Conservation (phyloP, 2,329 filamentous ascomycete genomes). For the Colletotrichum shisoi region DNA sequence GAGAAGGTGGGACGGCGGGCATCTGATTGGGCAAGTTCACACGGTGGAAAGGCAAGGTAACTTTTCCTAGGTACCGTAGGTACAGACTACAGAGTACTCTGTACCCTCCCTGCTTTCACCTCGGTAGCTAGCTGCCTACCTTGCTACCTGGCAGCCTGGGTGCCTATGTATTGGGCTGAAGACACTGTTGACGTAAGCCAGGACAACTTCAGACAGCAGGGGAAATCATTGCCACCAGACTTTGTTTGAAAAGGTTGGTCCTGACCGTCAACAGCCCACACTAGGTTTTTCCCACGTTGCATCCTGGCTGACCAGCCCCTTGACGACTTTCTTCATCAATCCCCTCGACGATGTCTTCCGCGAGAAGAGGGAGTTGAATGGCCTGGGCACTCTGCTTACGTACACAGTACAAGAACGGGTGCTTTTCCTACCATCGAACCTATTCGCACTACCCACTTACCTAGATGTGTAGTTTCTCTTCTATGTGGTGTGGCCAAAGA, state of each 20-base stretch:
- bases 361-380: background rate
- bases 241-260: background rate
- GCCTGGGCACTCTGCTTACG: background rate
- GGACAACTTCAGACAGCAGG: too few species aligned
- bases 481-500: background rate
- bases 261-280: background rate
- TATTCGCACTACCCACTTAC: background rate
- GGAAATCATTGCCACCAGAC: background rate
- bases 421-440: too few species aligned
- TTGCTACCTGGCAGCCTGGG: too few species aligned
- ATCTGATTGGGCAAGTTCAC: constrained; percentile 21
- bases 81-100: too few species aligned
- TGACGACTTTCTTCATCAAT: constrained; percentile 33
- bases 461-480: background rate
- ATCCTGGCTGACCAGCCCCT: constrained; percentile 32
- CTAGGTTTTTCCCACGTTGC: constrained; percentile 37
- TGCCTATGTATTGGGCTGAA: too few species aligned
- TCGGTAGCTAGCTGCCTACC: too few species aligned
- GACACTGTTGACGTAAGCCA: too few species aligned
- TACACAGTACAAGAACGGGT: too few species aligned
- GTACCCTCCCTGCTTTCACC: too few species aligned
- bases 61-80: too few species aligned
- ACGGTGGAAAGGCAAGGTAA: too few species aligned
- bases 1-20: constrained; percentile 28
- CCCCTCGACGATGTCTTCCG: constrained; percentile 5